Percentiles rank a stretch among this genome's conserved stretches.
Evolutionary conservation across 2,329 filamentous ascomycete genomes (phyloP).

Genomic region (Neofusicoccum parvum): DNA sequence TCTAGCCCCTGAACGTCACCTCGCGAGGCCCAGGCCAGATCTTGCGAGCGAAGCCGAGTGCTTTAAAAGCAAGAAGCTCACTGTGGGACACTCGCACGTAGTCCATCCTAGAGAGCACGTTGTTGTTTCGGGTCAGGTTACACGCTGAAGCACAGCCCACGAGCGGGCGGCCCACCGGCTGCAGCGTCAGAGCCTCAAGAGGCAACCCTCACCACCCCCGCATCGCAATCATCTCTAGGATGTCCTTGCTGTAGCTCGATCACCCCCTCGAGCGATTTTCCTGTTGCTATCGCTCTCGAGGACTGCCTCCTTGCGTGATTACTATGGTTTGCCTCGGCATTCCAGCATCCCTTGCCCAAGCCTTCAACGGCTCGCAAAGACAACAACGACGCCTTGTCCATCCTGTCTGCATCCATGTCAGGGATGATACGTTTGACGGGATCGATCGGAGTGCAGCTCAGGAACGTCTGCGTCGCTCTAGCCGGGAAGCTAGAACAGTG

Average conservation of each 20-base stretch:
- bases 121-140: background rate
- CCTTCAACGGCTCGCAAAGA: background rate
- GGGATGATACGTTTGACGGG: background rate
- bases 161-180: background rate
- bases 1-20: no score
- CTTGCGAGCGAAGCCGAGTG: no score
- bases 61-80: no score
- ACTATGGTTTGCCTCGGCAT: background rate
- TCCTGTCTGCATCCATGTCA: background rate
- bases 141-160: background rate
- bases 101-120: background rate
- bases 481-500: background rate
- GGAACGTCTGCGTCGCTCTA: background rate
- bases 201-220: background rate
- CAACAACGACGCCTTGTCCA: background rate
- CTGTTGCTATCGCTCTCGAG: background rate
- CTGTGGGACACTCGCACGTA: background rate
- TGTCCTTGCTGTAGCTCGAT: background rate
- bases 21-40: no score
- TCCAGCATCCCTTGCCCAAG: constrained; percentile 1
- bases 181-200: background rate
- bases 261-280: background rate
- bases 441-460: background rate
- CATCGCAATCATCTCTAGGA: background rate
- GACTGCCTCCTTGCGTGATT: background rate